Evolutionary conservation across 2,329 filamentous ascomycete species (phyloP).

Genomic region (Penicillium sp.): DNA sequence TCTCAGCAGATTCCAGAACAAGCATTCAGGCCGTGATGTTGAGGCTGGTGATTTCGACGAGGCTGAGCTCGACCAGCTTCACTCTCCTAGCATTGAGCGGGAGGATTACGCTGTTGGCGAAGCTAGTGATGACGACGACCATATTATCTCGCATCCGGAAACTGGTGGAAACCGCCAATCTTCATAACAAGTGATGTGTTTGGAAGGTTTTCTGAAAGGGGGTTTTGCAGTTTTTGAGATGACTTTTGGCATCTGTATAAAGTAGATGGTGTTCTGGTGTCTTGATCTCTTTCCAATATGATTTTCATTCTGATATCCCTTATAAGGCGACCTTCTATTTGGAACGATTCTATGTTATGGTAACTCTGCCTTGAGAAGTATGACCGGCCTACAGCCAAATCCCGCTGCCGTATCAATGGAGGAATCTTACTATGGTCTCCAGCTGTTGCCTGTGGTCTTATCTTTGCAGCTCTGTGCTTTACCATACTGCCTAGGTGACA

Average conservation of each 20-base stretch:
- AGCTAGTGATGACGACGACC: conserved; percentile 35
- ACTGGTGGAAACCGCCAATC: neutral
- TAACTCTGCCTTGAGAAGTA: too few relatives aligned
- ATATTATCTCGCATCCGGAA: neutral
- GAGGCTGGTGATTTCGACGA: conserved; percentile 57
- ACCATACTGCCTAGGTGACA: neutral
- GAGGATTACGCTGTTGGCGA: conserved; percentile 44
- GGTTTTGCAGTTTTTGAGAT: neutral
- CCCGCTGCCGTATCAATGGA: too few relatives aligned
- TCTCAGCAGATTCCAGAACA: conserved; percentile 43
- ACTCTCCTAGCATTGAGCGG: conserved; percentile 28
- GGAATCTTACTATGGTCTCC: too few relatives aligned
- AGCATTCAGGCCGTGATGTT: conserved; percentile 42
- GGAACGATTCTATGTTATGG: too few relatives aligned
- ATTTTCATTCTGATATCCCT: neutral
- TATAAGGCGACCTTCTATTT: too few relatives aligned
- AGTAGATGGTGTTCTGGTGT: neutral
- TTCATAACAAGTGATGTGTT: conserved; percentile 7
- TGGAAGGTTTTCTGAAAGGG: neutral
- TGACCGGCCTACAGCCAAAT: too few relatives aligned
- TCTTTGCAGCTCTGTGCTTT: too few relatives aligned
- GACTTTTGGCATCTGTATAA: conserved; percentile 5
- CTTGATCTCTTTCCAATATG: neutral
- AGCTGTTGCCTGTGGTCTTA: too few relatives aligned
- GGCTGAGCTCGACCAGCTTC: conserved; percentile 50